A percentile compares a stretch with the other conserved stretches of the same genome.
Evolutionary conservation across 2,329 filamentous ascomycete genomes (phyloP).

Genomic region (Fusarium metavorans): DNA sequence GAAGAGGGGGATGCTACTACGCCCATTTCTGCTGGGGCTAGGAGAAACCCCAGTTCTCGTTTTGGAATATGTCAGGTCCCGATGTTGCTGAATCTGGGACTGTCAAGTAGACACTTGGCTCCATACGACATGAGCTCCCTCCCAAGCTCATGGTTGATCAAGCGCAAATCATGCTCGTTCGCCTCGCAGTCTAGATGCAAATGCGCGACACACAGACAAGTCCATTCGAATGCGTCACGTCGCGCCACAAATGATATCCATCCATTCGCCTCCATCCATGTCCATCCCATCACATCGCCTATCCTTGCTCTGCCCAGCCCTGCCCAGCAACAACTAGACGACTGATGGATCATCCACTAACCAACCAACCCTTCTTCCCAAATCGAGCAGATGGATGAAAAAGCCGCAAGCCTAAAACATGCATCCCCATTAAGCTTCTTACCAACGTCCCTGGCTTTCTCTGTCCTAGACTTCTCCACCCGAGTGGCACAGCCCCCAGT

Average conservation of each 20-base stretch:
- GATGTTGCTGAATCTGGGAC: constrained; percentile 7
- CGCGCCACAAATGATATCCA: not conserved
- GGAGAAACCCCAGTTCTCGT: not conserved
- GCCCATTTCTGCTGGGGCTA: not conserved
- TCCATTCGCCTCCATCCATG: constrained; percentile 8
- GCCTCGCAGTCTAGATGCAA: constrained; percentile 6
- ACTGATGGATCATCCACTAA: not conserved
- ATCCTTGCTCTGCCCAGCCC: constrained; percentile 22
- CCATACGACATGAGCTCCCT: constrained; percentile 16
- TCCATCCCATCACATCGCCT: constrained; percentile 14
- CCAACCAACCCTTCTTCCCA: constrained; percentile 16
- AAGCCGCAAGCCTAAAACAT: constrained; percentile 36
- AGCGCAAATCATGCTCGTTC: constrained; percentile 23
- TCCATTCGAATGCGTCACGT: constrained; percentile 5
- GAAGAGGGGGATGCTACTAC: constrained; percentile 14
- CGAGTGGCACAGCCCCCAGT: constrained; percentile 4
- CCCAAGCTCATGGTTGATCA: not conserved
- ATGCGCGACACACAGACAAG: constrained; percentile 19
- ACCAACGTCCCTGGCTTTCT: not conserved
- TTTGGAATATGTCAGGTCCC: constrained; percentile 20
- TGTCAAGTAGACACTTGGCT: constrained; percentile 1
- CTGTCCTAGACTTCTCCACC: constrained; percentile 18
- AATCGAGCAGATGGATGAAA: constrained; percentile 24
- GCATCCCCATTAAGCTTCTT: constrained; percentile 41
- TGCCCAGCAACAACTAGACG: constrained; percentile 2